Base-by-base conservation (phyloP, 2,329 filamentous ascomycete species). In the Colletotrichum siamense region DNA sequence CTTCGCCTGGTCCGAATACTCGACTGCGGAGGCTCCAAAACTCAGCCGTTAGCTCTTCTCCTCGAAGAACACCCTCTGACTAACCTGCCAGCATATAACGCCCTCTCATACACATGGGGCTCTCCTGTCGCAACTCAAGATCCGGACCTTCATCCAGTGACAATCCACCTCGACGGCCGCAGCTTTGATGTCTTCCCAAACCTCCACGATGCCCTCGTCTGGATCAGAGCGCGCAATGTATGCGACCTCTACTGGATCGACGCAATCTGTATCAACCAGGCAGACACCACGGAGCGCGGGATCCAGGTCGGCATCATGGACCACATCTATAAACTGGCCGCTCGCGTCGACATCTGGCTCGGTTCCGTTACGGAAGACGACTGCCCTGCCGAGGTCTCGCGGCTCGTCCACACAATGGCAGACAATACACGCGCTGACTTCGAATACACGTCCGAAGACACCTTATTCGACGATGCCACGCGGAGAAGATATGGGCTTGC, bases 231-330 rank as follows among this genome's bases (percentile, higher is more conserved):
- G 22, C 62, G 32, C 24, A 59, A 44, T 18, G 55, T 52, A 7
- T 52, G 34, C 28, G 52, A 55, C 28, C 22, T 75, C 8, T 72
- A 72, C 61, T 78, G 77, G 77, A 63, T 79, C 49, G 78, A 79
- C 28, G 77, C 77, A 57, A 77, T 78, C 22, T 77, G 77, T 24
- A 78, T 77, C 68, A 78, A 78, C 30, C 76, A 78, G 59, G 10
- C 55, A 13, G 77, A 78, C 6, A 52, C 73, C 3, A 55, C 18
- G 12, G 74, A 79, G 55, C 55, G 77, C 18, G 61, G 70, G 8
- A 52, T 69, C 5, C 77, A 78, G 49, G 74, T 79, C 5, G 65
- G 57, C 24, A 77, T 79, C 34, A 79, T 79, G 77, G 77, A 79
- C 26, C 74, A 71, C 13, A 67, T 77, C n/a, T 79, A 78, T 52